Conservation (phyloP, 345 rosid genomes). For the Angophora floribunda region DNA sequence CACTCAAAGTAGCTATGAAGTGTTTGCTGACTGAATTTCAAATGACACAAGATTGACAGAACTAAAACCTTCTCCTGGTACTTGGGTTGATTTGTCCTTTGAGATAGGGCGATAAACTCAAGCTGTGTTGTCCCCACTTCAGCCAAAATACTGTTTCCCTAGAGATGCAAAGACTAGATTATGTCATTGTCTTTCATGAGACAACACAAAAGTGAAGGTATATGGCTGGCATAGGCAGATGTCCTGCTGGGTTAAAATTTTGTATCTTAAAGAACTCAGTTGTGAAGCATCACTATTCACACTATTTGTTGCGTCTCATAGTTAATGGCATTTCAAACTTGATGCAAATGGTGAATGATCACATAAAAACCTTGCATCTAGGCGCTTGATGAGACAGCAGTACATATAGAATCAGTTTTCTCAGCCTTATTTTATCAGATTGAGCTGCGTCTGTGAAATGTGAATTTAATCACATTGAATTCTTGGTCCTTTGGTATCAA, state of each 20-base stretch:
- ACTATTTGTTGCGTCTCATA: not conserved
- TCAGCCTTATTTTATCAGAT: not conserved
- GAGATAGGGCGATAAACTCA: constrained; percentile 94
- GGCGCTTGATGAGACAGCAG: not conserved
- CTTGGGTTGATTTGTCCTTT: constrained; percentile 83
- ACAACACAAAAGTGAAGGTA: not conserved
- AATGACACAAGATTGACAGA: not conserved
- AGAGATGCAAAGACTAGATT: not conserved
- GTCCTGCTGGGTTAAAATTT: not conserved
- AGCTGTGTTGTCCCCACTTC: constrained; percentile 96
- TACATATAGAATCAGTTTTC: not conserved
- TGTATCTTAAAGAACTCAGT: not conserved
- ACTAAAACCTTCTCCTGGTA: constrained; percentile 75
- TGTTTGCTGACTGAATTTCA: not conserved
- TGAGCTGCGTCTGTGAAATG: not conserved
- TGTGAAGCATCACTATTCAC: not conserved
- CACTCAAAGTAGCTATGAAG: not conserved
- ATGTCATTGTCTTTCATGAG: not conserved
- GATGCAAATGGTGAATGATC: not conserved
- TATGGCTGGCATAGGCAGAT: not conserved
- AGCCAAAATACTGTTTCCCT: constrained; percentile 91
- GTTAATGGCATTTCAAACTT: not conserved
- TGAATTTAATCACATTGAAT: not conserved
- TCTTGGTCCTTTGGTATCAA: not conserved
- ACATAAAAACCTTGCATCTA: not conserved